Conservation (phyloP, 2,329 filamentous ascomycete genomes). For the Xylaria sp. region DNA sequence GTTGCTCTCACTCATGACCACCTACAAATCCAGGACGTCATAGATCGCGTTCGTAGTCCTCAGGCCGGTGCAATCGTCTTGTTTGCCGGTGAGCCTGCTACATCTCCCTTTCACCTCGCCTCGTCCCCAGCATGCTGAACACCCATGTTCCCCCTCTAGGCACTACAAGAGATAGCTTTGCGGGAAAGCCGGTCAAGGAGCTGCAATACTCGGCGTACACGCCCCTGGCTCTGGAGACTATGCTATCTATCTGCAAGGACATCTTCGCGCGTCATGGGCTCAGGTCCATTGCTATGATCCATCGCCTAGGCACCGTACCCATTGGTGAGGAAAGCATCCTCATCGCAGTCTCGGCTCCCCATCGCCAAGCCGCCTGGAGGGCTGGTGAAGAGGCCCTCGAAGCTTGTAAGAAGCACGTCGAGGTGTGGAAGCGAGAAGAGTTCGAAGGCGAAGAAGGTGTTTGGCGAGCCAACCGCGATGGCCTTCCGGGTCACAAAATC, state of each 20-base stretch:
- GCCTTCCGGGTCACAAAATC: slow-evolving; percentile 65
- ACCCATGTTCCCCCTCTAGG: slow-evolving; percentile 57
- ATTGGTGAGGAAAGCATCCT: slow-evolving; percentile 94
- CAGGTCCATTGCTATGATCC: slow-evolving; percentile 80
- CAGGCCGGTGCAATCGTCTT: slow-evolving; percentile 80
- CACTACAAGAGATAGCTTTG: slow-evolving; percentile 81
- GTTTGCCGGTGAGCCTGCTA: slow-evolving; percentile 69
- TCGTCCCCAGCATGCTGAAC: slow-evolving; percentile 29
- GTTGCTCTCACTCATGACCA: slow-evolving; percentile 74
- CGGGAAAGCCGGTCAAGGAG: slow-evolving; percentile 75
- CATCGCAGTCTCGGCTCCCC: slow-evolving; percentile 85
- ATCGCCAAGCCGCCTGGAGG: slow-evolving; percentile 85
- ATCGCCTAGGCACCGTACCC: slow-evolving; percentile 85
- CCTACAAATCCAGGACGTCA: slow-evolving; percentile 67
- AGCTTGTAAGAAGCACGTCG: slow-evolving; percentile 84
- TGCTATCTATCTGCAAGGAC: slow-evolving; percentile 70
- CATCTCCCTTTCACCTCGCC: background rate
- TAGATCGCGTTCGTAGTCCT: slow-evolving; percentile 76
- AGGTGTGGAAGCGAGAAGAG: slow-evolving; percentile 95
- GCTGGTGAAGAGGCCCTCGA: slow-evolving; percentile 92
- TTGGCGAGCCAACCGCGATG: slow-evolving; percentile 90
- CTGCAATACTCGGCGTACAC: slow-evolving; percentile 81
- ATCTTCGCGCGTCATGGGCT: slow-evolving; percentile 72
- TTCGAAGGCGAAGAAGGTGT: slow-evolving; percentile 82
- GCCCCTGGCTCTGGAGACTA: slow-evolving; percentile 74